Conservation (phyloP, 176 grass and related monocot species). For the Metroxylon sagu region DNA sequence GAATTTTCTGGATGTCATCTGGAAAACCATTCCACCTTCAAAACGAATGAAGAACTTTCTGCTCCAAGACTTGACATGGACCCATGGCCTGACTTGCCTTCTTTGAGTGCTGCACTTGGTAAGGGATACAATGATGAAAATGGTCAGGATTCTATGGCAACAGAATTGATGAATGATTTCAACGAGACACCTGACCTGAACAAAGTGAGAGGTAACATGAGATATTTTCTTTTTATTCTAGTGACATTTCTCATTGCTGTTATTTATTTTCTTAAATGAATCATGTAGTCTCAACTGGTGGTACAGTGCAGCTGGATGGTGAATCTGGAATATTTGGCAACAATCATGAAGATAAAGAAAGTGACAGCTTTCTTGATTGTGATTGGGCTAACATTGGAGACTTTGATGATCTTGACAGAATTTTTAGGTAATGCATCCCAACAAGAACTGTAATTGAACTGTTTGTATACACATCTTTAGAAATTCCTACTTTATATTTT, state of each 20-base stretch:
- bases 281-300: constrained; percentile 25
- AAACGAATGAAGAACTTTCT: constrained; percentile 36
- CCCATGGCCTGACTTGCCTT: constrained; percentile 83
- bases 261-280: constrained; percentile 5
- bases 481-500: too few relatives aligned
- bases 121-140: constrained; percentile 42
- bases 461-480: too few relatives aligned
- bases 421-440: constrained; percentile 61
- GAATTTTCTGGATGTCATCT: constrained; percentile 28
- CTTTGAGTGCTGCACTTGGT: constrained; percentile 47
- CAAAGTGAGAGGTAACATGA: constrained; percentile 41
- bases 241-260: background rate
- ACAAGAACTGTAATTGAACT: background rate
- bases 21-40: constrained; percentile 42
- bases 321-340: constrained; percentile 40
- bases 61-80: constrained; percentile 53
- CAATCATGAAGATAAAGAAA: constrained; percentile 49
- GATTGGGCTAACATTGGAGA: constrained; percentile 83
- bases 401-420: constrained; percentile 79
- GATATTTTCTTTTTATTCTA: constrained; percentile 25
- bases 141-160: constrained; percentile 35
- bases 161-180: constrained; percentile 61
- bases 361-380: constrained; percentile 60
- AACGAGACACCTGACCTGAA: constrained; percentile 35
- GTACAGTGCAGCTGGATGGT: constrained; percentile 63